Percentiles rank a stretch among this genome's conserved stretches.
These are phyloP conservation scores for Coemansia sp. DNA, from an alignment of 192 early-diverging fungal species.

Conservation along the genomic window DNA sequence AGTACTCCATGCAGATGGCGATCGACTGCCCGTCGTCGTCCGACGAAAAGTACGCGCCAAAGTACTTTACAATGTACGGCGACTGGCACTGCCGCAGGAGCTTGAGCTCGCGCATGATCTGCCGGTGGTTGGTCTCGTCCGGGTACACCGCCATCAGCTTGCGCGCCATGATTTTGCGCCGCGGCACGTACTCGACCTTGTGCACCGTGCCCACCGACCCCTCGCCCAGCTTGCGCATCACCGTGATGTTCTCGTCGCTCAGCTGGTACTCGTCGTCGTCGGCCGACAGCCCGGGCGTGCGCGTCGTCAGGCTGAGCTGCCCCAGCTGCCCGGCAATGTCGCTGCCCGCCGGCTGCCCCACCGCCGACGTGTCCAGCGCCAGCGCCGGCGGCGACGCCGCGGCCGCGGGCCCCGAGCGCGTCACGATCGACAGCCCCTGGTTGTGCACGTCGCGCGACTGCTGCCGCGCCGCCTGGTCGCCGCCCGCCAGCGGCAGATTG, in stretches of 20 bases:
- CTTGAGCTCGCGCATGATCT: constrained; percentile 88
- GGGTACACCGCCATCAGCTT: constrained; percentile 71
- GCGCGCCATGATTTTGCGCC: constrained; percentile 80
- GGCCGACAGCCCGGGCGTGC: neutral
- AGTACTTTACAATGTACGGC: constrained; percentile 91
- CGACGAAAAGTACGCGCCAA: constrained; percentile 84
- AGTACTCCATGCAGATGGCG: constrained; percentile 96
- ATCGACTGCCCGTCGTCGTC: constrained; percentile 69
- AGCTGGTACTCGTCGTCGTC: constrained; percentile 38
- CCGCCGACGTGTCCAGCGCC: constrained; percentile 3
- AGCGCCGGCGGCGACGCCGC: neutral
- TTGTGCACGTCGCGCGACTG: constrained; percentile 46
- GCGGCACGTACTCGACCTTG: constrained; percentile 75
- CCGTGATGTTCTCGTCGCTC: constrained; percentile 66
- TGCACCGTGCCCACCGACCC: constrained; percentile 92
- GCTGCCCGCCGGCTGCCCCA: constrained; percentile 1
- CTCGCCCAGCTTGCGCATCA: constrained; percentile 78
- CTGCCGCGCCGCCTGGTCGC: constrained; percentile 42
- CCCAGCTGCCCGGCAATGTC: constrained; percentile 19
- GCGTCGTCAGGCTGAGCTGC: constrained; percentile 18
- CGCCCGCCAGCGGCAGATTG: constrained; percentile 17
- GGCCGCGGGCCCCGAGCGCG: neutral
- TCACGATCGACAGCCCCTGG: constrained; percentile 26
- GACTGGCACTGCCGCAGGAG: constrained; percentile 86
- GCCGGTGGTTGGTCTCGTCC: constrained; percentile 67